A percentile compares a stretch with the other conserved stretches of the same genome.
phyloP scores from a whole-genome alignment of 2,329 filamentous ascomycete species.

The Dryadomyces quercus-mongolicae region DNA sequence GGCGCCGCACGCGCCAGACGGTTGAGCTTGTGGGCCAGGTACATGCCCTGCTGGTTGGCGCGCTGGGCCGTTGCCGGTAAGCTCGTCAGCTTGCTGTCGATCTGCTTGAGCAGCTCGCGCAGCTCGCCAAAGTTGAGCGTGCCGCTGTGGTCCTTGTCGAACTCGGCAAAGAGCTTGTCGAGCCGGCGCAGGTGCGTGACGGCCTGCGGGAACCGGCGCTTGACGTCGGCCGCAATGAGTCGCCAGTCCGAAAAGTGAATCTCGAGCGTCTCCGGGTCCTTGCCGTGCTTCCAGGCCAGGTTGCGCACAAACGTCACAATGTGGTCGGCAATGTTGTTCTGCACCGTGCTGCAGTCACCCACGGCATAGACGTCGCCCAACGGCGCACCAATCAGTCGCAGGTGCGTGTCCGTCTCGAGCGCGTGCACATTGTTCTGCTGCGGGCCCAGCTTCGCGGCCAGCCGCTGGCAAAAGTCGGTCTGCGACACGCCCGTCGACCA shows the following conservation, averaged over 20 bases:
- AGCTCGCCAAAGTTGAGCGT: constrained; percentile 92
- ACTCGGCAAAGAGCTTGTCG: constrained; percentile 81
- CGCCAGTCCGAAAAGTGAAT: constrained; percentile 86
- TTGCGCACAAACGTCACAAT: constrained; percentile 82
- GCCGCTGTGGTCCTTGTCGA: constrained; percentile 86
- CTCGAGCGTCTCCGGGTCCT: constrained; percentile 77
- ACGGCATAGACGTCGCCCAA: constrained; percentile 93
- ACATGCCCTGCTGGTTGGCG: constrained; percentile 89
- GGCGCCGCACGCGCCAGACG: constrained; percentile 69
- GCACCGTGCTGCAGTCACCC: constrained; percentile 90
- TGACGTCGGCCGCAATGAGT: constrained; percentile 68
- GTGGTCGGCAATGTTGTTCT: constrained; percentile 92
- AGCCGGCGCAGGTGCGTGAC: constrained; percentile 75
- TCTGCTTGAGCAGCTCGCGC: constrained; percentile 75
- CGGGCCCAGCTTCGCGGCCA: constrained; percentile 61
- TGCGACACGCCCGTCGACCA: constrained; percentile 96
- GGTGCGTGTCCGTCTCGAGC: constrained; percentile 86
- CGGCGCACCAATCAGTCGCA: constrained; percentile 78
- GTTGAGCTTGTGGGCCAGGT: constrained; percentile 89
- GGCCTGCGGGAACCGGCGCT: constrained; percentile 83
- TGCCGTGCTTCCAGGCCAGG: constrained; percentile 82
- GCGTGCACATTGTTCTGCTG: constrained; percentile 79
- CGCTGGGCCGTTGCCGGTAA: constrained; percentile 92
- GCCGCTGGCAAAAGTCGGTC: constrained; percentile 62
- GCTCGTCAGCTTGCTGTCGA: constrained; percentile 88